Evolutionary conservation across 2,329 filamentous ascomycete genomes (phyloP), one percentile per base, ranked within the genome.

Genomic region (Fusarium odoratissimum): DNA sequence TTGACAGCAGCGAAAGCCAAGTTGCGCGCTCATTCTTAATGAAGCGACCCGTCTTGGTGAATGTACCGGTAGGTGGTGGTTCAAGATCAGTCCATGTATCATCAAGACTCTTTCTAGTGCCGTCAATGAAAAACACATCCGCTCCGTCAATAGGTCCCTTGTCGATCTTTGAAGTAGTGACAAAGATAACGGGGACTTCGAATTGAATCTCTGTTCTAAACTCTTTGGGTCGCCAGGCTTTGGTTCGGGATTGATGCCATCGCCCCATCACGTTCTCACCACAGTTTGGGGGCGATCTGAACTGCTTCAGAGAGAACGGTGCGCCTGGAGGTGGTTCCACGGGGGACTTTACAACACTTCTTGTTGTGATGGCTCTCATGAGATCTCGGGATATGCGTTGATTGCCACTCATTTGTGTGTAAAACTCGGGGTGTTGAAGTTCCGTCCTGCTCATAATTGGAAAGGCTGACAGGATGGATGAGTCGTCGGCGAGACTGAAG

Each of bases 391-490:
- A 58, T 44, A 69, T 46, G 16, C 49, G 49, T 5, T 69, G 64
- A 3, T 51, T 64, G 1, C 49, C 58, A 9, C 44, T 51, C 58
- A 69, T 69, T 1, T 69, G 49, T 1, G 30, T 60, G 11, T 69
- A 69, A 23, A 64, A 69, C 19, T 69, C 66, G 1, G 66, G 66
- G 21, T 69, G 58, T 11, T 58, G 66, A 2, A 69, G 58, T 17
- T 69, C 66, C 0, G 58, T 52, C 7, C 66, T 64, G 16, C 44
- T 69, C 66, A 69, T 69, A 40, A 69, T 69, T 0, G 66, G 66
- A 25, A 69, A 69, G 5, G 65, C 49, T 8, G 64, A 51, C 2
- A 69, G 25, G n/a, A 69, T 69, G 9, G 66, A 69, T 2, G 66
- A 54, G 10, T 68, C 46, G 12, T 69, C 58, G 6, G 49, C 66